Evolutionary conservation across 495 filamentous ascomycete species (phyloP).

Genomic region (Trichocladium uniseriatum): DNA sequence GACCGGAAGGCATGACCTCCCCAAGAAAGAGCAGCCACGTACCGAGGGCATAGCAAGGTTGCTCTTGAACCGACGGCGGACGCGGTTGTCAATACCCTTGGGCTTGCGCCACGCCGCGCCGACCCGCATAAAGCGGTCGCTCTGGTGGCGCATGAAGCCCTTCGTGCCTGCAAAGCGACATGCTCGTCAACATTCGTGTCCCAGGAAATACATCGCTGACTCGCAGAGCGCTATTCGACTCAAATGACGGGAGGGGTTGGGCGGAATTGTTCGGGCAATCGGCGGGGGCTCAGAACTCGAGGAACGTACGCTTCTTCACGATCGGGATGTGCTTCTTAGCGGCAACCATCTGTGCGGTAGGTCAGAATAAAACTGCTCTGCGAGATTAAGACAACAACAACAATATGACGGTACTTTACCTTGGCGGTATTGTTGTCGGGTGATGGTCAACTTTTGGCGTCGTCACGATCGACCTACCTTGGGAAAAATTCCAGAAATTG

Average conservation of each 20-base stretch:
- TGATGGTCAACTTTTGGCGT: conserved; percentile 34
- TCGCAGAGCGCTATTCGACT: background rate
- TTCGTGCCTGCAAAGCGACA: conserved; percentile 56
- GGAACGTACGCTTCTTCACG: conserved; percentile 94
- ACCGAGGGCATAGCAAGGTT: conserved; percentile 96
- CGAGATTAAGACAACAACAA: conserved; percentile 1
- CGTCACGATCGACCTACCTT: conserved; percentile 30
- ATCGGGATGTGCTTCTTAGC: conserved; percentile 98
- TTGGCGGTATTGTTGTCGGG: conserved; percentile 39
- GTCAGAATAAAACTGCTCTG: conserved; percentile 24
- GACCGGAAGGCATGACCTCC: background rate
- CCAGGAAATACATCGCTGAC: background rate
- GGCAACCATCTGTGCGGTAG: conserved; percentile 71
- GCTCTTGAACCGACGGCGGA: conserved; percentile 88
- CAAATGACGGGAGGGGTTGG: conserved; percentile 1
- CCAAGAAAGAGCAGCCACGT: conserved; percentile 35
- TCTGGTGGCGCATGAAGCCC: conserved; percentile 92
- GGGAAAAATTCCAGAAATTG: conserved; percentile 32
- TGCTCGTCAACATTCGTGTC: conserved; percentile 17
- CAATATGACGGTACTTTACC: conserved; percentile 25
- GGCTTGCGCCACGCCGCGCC: conserved; percentile 90
- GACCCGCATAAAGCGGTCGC: conserved; percentile 88
- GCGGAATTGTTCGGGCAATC: conserved; percentile 7
- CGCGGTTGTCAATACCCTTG: conserved; percentile 89
- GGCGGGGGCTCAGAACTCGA: conserved; percentile 11